These are phyloP conservation scores for Gonium pectorale DNA, from an alignment of 139 green algal genomes.

Conservation along the genomic window DNA sequence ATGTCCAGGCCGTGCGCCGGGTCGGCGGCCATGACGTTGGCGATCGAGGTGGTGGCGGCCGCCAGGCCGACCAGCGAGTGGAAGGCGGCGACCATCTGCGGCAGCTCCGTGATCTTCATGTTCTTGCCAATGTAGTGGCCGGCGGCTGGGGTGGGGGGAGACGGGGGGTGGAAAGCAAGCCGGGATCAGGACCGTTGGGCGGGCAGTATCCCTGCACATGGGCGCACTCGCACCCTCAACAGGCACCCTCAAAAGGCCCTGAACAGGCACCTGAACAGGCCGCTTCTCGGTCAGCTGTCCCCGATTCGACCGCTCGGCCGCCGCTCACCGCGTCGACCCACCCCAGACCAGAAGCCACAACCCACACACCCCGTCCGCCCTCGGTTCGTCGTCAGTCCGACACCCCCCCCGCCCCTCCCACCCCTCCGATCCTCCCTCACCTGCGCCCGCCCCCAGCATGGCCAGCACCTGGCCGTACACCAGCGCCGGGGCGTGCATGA, in stretches of 20 bases:
- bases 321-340: no score
- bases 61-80: constrained; percentile 89
- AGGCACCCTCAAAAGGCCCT: no score
- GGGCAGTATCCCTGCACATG: no score
- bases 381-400: not conserved
- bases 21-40: constrained; percentile 75
- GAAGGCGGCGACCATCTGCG: constrained; percentile 89
- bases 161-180: no score
- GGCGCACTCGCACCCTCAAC: no score
- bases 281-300: no score
- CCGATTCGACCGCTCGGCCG: no score
- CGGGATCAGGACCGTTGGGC: no score
- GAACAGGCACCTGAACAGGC: no score
- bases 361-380: no score
- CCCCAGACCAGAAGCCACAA: no score
- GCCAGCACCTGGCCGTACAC: constrained; percentile 40
- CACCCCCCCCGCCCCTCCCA: not conserved
- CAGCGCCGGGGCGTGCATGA: constrained; percentile 54
- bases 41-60: constrained; percentile 78
- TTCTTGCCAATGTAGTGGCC: constrained; percentile 52
- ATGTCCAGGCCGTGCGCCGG: constrained; percentile 74
- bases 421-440: not conserved
- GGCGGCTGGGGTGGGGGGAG: not conserved
- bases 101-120: constrained; percentile 68
- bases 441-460: constrained; percentile 33